Evolutionary conservation across 1,284 basidiomycete genomes (phyloP).

Genomic region (Anthracocystis panici-leucophaei): DNA sequence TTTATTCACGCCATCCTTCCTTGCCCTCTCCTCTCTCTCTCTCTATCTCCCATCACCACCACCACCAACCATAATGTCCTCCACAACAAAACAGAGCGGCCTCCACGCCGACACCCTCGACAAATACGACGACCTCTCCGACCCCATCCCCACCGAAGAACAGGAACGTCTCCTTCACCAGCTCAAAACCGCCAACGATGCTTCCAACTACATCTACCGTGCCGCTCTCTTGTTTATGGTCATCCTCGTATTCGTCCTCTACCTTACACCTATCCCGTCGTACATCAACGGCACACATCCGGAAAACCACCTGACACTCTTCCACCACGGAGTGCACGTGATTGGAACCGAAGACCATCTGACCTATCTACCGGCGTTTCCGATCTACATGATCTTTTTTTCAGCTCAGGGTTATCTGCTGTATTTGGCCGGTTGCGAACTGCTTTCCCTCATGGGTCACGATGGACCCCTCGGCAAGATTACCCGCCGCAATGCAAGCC

Average conservation of each 20-base stretch:
- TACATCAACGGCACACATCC: conserved; percentile 66
- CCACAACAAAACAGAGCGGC: conserved; percentile 12
- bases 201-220: conserved; percentile 64
- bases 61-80: conserved; percentile 2
- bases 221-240: conserved; percentile 54
- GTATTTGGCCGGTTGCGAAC: conserved; percentile 47
- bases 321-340: conserved; percentile 54
- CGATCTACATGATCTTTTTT: conserved; percentile 65
- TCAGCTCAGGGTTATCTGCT: conserved; percentile 53
- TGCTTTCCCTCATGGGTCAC: conserved; percentile 53
- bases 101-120: conserved; percentile 43
- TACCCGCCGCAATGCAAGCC: conserved; percentile 31
- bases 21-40: background rate
- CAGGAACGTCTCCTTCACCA: conserved; percentile 60
- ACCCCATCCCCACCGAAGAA: conserved; percentile 54
- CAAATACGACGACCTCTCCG: conserved; percentile 54
- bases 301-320: conserved; percentile 65
- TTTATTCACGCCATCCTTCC: background rate
- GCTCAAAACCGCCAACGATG: conserved; percentile 57
- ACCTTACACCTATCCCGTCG: conserved; percentile 65
- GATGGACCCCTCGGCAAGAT: conserved; percentile 15
- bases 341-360: conserved; percentile 66
- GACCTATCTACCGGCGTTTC: conserved; percentile 65
- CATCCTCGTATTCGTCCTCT: conserved; percentile 52
- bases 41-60: background rate